Evolutionary conservation across 169 alveolate genomes (phyloP), one percentile per base, ranked within the genome.

Genomic region (Eimeria praecox): DNA sequence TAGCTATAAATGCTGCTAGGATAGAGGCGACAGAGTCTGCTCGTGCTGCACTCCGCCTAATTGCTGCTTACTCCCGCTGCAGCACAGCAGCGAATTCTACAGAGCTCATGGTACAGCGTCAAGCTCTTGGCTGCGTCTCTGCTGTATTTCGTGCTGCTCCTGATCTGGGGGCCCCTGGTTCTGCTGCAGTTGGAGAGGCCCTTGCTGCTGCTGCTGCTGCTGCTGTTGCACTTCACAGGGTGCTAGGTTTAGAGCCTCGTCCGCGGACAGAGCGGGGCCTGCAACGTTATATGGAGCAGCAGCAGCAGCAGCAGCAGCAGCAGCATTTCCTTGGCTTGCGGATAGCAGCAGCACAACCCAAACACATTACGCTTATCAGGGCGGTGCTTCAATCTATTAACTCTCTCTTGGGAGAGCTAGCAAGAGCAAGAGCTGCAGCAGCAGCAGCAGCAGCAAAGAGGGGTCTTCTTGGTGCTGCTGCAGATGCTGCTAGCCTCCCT

Each of bases 231-330:
- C 35, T 85, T 1, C 77, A 85, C 77, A 77, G 92, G 42, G 73
- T 85, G n/a, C 77, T 85, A 35, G 92, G 92, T 8, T 52, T 54
- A 14, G 92, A 85, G 54, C 92, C 92, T 33, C 52, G 92, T 44
- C 92, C 92, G 35, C 56, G 62, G 42, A 85, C 77, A 33, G 92
- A 85, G 38, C 30, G 92, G 18, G 92, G 92, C 40, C 6, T 85
- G 52, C 92, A 85, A 56, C 92, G 92, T 38, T 52, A 85, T 56
- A 35, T 85, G 75, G 20, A 56, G 77, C 92, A 85, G 40, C 92
- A 85, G 56, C 92, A 80, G 88, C 91, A 83, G 78, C 92, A 80
- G 88, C 91, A 83, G 78, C 92, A 85, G 78, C 92, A 85, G 33
- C 92, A 85, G 92, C 92, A 85, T 54, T 2, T 85, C 20, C 54